phyloP scores from a whole-genome alignment of 371 early-diverging fungal genomes.

The Lichtheimia corymbifera region DNA sequence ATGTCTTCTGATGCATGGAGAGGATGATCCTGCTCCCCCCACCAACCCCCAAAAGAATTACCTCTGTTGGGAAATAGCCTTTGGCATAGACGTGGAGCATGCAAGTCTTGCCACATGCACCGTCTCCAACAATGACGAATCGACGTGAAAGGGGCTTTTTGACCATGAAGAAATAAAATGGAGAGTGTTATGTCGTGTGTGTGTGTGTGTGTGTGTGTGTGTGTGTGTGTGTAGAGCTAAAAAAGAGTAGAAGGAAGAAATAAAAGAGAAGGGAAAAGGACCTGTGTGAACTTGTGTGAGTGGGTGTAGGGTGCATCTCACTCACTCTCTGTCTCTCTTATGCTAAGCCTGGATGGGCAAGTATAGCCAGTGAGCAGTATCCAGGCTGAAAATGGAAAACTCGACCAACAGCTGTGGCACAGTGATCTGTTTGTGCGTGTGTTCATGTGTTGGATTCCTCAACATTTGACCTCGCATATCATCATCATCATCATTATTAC shows the following conservation, averaged over 20 bases:
- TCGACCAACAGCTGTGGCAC: background rate
- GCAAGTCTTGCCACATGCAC: conserved; percentile 66
- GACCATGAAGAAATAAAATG: background rate
- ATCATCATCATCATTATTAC: too few species aligned
- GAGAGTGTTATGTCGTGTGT: background rate
- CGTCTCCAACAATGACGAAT: conserved; percentile 69
- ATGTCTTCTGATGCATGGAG: too few species aligned
- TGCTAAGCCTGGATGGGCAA: conserved; percentile 1
- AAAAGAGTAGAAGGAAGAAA: background rate
- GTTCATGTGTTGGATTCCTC: background rate
- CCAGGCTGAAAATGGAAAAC: background rate
- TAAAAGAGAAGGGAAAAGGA: background rate
- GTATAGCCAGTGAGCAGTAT: background rate
- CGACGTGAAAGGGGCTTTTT: conserved; percentile 36
- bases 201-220: background rate
- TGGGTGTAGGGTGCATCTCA: background rate
- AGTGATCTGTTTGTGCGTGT: background rate
- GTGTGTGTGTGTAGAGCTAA: background rate
- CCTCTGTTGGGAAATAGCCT: conserved; percentile 50
- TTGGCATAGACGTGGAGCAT: conserved; percentile 54
- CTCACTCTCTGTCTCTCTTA: background rate
- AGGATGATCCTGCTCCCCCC: conserved; percentile 9
- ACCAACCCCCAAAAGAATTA: background rate
- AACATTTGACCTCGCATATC: too few species aligned
- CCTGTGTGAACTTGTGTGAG: background rate